Evolutionary conservation across 352 stramenopile genomes (phyloP).

Genomic region (Paralagenidium karlingii): DNA sequence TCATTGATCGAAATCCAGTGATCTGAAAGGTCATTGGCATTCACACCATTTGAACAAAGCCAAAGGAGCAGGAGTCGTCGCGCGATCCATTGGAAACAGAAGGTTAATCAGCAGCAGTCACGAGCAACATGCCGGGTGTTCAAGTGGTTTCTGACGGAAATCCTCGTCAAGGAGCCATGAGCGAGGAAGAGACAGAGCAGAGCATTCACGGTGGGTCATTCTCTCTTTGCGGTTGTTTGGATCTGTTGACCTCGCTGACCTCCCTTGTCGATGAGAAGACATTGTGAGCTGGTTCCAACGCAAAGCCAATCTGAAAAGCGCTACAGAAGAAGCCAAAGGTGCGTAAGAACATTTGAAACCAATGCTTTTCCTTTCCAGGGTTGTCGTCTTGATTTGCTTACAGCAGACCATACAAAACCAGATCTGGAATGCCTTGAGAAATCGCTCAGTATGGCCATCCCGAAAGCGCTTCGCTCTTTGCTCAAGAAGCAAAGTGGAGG

Average conservation of each 20-base stretch:
- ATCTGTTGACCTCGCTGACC: background rate
- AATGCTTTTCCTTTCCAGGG: background rate
- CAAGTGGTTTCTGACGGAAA: conserved; percentile 63
- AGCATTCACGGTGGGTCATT: conserved; percentile 47
- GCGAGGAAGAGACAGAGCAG: conserved; percentile 61
- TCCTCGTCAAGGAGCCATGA: conserved; percentile 64
- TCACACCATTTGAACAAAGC: background rate
- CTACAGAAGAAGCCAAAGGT: conserved; percentile 32
- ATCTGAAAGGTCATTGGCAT: background rate
- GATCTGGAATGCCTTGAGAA: conserved; percentile 69
- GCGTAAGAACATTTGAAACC: background rate
- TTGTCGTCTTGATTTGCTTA: background rate
- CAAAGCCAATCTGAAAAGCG: conserved; percentile 46
- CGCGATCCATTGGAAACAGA: background rate
- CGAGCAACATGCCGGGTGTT: conserved; percentile 43
- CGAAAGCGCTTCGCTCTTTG: conserved; percentile 41
- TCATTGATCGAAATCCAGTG: background rate
- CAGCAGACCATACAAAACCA: conserved; percentile 8
- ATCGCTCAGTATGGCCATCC: conserved; percentile 12
- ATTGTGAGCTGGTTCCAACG: conserved; percentile 79
- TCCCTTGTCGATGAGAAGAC: conserved; percentile 14
- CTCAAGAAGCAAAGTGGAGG: conserved; percentile 62
- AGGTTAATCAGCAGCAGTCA: background rate
- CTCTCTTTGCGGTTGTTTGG: background rate
- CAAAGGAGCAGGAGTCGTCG: background rate